These are phyloP conservation scores for Torulaspora maleeae DNA, from an alignment of 805 yeast species.

Conservation along the genomic window DNA sequence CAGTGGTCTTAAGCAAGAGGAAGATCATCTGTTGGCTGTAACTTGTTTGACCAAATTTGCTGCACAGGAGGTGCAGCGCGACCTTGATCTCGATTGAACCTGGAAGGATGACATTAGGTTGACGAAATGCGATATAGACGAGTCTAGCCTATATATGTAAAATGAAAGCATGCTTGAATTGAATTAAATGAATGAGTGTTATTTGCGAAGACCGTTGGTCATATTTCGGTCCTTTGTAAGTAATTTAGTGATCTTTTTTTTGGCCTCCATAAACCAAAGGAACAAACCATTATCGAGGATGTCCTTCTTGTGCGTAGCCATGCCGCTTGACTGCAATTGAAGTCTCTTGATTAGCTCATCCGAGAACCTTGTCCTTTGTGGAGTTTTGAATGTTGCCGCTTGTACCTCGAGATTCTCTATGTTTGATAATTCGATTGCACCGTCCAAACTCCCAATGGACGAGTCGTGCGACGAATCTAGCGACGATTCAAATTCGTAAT, in stretches of 20 bases:
- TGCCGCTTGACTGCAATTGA: constrained; percentile 28
- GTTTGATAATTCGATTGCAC: constrained; percentile 14
- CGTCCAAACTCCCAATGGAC: constrained; percentile 15
- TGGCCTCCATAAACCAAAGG: constrained; percentile 38
- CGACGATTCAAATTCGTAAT: constrained; percentile 38
- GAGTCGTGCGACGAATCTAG: constrained; percentile 19
- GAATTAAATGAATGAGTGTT: background rate
- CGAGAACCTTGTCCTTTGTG: constrained; percentile 29
- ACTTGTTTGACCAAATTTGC: constrained; percentile 18
- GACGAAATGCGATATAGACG: background rate
- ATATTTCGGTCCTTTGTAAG: constrained; percentile 12
- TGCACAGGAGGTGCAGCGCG: constrained; percentile 10
- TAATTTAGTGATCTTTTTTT: constrained; percentile 39
- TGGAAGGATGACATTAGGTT: background rate
- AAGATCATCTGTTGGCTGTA: constrained; percentile 49
- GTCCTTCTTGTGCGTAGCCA: background rate
- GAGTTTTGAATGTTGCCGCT: constrained; percentile 2
- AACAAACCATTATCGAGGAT: constrained; percentile 22
- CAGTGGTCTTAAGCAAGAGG: constrained; percentile 52
- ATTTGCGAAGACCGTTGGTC: background rate
- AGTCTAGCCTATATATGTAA: background rate
- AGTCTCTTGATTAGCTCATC: constrained; percentile 31
- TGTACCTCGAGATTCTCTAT: constrained; percentile 4
- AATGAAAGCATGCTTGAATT: background rate
- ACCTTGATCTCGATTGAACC: constrained; percentile 18